These are phyloP conservation scores for Aspergillus ruber DNA, from an alignment of 2,329 filamentous ascomycete genomes.

Conservation along the genomic window DNA sequence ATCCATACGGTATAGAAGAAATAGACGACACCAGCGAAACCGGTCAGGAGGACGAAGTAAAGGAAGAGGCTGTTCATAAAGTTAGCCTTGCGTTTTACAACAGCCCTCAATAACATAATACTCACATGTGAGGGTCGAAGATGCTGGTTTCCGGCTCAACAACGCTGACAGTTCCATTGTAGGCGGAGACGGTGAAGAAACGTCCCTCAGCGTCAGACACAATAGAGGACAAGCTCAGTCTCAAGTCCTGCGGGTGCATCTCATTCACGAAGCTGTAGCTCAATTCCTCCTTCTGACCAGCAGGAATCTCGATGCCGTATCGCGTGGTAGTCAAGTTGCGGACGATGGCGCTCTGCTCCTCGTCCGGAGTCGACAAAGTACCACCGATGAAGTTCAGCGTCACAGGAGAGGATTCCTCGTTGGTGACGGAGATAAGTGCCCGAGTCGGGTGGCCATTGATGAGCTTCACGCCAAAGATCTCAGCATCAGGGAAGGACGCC, in stretches of 20 bases:
- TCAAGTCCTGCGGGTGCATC: constrained; percentile 85
- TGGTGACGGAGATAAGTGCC: constrained; percentile 73
- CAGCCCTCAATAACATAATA: constrained; percentile 7
- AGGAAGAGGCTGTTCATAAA: constrained; percentile 72
- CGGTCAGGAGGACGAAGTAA: constrained; percentile 78
- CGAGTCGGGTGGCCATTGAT: constrained; percentile 85
- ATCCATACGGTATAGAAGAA: constrained; percentile 99
- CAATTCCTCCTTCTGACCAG: constrained; percentile 68
- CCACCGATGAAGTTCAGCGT: constrained; percentile 71
- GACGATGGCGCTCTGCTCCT: constrained; percentile 55
- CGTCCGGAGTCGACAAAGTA: constrained; percentile 57
- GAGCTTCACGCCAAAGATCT: constrained; percentile 91
- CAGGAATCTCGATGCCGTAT: constrained; percentile 67
- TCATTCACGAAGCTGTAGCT: constrained; percentile 83
- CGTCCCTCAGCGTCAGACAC: constrained; percentile 60
- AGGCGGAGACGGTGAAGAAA: constrained; percentile 70
- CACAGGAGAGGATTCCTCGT: constrained; percentile 72
- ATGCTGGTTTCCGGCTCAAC: constrained; percentile 88
- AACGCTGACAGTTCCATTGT: constrained; percentile 75
- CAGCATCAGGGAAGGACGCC: constrained; percentile 57
- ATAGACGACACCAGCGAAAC: constrained; percentile 75
- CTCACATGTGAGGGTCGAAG: constrained; percentile 92
- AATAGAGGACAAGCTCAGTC: constrained; percentile 69
- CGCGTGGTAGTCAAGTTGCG: constrained; percentile 77
- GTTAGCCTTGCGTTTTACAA: constrained; percentile 3